These are phyloP conservation scores for Aspergillus sp. DNA, from an alignment of 2,329 filamentous ascomycete species.

Conservation along the genomic window DNA sequence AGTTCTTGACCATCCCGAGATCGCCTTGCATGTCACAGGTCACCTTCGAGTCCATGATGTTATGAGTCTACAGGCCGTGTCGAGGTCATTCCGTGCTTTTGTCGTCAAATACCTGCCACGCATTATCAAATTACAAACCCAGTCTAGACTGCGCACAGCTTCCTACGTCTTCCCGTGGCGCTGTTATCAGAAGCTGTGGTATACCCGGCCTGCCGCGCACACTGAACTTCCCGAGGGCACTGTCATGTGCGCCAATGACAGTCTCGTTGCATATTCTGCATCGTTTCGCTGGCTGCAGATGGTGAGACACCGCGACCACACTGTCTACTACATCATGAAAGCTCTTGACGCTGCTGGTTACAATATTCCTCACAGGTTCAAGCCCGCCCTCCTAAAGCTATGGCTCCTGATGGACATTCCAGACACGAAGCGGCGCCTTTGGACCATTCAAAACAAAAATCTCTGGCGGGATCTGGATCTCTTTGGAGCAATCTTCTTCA, in stretches of 20 bases:
- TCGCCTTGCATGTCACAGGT: conserved; percentile 60
- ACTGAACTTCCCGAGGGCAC: neutral
- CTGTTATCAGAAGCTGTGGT: conserved; percentile 61
- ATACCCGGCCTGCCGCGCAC: neutral
- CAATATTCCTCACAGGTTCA: conserved; percentile 56
- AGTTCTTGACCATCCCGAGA: conserved; percentile 44
- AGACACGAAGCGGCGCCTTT: conserved; percentile 59
- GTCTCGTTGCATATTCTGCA: conserved; percentile 53
- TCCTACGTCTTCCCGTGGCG: conserved; percentile 59
- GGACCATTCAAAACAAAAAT: conserved; percentile 56
- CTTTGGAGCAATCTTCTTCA: conserved; percentile 65
- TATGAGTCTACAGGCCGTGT: conserved; percentile 67
- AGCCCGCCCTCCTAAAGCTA: conserved; percentile 62
- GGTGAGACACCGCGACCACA: conserved; percentile 62
- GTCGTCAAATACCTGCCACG: conserved; percentile 64
- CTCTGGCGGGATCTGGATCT: conserved; percentile 67
- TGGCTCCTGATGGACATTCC: conserved; percentile 75
- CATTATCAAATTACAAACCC: conserved; percentile 58
- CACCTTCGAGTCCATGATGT: conserved; percentile 62
- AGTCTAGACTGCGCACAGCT: conserved; percentile 25
- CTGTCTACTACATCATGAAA: conserved; percentile 66
- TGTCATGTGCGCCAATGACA: conserved; percentile 21
- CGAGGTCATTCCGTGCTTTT: conserved; percentile 64
- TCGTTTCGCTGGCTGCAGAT: conserved; percentile 71
- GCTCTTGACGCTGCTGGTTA: conserved; percentile 63